A percentile compares a stretch with the other conserved stretches of the same genome.
phyloP scores from a whole-genome alignment of 176 grass and related monocot genomes.

The Zea mays region DNA sequence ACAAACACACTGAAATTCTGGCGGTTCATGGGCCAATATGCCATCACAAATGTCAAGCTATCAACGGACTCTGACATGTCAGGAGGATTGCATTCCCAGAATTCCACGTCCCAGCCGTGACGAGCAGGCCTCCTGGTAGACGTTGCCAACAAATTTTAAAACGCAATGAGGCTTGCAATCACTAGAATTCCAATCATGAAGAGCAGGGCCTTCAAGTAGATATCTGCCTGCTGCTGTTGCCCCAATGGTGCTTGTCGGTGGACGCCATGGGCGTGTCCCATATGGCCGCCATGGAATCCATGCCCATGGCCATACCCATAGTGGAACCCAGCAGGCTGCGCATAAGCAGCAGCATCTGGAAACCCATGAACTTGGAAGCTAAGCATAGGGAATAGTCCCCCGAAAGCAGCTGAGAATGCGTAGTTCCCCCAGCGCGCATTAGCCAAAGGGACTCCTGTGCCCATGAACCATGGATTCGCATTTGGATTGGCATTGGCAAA shows the following conservation, averaged over 20 bases:
- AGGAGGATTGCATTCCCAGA: constrained; percentile 66
- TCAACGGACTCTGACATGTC: constrained; percentile 33
- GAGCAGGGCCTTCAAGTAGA: constrained; percentile 68
- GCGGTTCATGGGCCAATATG: constrained; percentile 9
- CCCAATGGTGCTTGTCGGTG: constrained; percentile 52
- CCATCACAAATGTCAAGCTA: not conserved
- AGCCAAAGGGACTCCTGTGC: constrained; percentile 42
- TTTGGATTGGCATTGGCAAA: constrained; percentile 43
- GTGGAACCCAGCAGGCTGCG: constrained; percentile 64
- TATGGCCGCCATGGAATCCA: constrained; percentile 68
- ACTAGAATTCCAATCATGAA: constrained; percentile 72
- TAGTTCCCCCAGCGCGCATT: constrained; percentile 70
- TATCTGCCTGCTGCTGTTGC: constrained; percentile 79
- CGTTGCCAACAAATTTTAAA: constrained; percentile 38
- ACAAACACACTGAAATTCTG: constrained; percentile 1
- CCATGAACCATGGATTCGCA: constrained; percentile 62
- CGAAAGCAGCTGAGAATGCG: constrained; percentile 73
- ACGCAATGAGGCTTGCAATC: constrained; percentile 67
- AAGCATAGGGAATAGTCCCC: constrained; percentile 80
- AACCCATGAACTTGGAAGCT: constrained; percentile 88
- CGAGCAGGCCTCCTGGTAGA: constrained; percentile 56
- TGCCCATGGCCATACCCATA: constrained; percentile 72
- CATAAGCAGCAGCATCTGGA: constrained; percentile 67
- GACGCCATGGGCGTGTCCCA: constrained; percentile 41
- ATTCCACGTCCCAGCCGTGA: constrained; percentile 61